Evolutionary conservation across 345 rosid species (phyloP), one percentile per base, ranked within the genome.

Genomic region (Heritiera fomes): DNA sequence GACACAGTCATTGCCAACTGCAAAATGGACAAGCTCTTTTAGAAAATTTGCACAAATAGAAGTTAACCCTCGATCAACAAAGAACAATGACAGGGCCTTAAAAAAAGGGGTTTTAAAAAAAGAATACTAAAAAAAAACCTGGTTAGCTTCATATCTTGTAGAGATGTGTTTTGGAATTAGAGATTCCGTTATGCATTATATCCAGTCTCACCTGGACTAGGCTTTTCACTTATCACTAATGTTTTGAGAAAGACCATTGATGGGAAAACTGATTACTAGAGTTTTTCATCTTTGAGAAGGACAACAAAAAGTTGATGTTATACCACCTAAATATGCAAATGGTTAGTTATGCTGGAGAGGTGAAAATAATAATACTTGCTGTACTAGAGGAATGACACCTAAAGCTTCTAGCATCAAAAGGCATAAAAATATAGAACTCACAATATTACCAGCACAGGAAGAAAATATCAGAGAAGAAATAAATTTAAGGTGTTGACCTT

Each of bases 1-100:
- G 93, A 87, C 43, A 94, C 85, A 5, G 97, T 88, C 49, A 70
- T 81, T 28, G 97, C 96, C 83, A 95, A 76, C 97, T 90, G 90
- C 86, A 83, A 46, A 9, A 4, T 5, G 38, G 75, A 18, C 50
- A 60, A 2, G 55, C 64, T 0, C 23, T 66, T 59, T 84, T 60
- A 75, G 73, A 77, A 76, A 62, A 77, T 34, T 5, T n/a, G 17
- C 62, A 68, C 38, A 77, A 46, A 62, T 56, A 15, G 58, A n/a
- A 38, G 8, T 50, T 20, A 72, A 34, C 45, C 2, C 8, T 12
- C 8, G 13, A 18, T 32, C 41, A 28, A 47, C 12, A 23, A 70
- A 28, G 58, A 47, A 47, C 23, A 70, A 2, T 18, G 60, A 55
- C 0, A 17, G 60, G 23, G 60, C 60, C 18, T 55, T 8, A 55